Base-by-base conservation (phyloP, 352 stramenopile genomes). In the Globisporangium mamillatum region DNA sequence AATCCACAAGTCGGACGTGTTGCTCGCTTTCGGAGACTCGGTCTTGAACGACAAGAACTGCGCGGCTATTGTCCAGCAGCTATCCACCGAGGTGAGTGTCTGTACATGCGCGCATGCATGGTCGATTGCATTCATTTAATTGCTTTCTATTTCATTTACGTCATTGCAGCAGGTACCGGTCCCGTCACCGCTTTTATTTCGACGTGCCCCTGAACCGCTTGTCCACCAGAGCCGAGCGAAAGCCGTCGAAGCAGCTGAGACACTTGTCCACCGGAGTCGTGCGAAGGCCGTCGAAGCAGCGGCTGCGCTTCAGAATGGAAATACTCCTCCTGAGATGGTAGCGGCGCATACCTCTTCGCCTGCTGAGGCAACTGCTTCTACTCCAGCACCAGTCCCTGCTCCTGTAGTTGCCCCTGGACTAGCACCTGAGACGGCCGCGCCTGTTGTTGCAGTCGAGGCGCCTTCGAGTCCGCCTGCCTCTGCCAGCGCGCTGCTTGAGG, bases 1-100 rank as follows among this genome's bases (percentile, higher is more conserved):
- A 2, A 84, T 96, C 58, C 86, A 92, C 67, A 96, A 96, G 73
- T 87, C 88, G 4, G 88, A 96, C 32, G 88, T 96, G 52, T 71
- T 96, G 44, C 74, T 96, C 16, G 83, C 78, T 34, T 92, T 94
- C 70, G 72, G 84, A 0, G 85, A 91, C 66, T 85, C 81, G 1
- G 71, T 93, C 22, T 61, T 96, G 36, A 94, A 81, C 29, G 83
- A 93, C 60, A 75, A 89, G 54, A 95, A 94, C 68, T 93, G 86
- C 69, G 71, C 73, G 36, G 79, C 82, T 16, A 84, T 94, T 46
- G 82, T 93, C n/a, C 81, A 91, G 54, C 81, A 91, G 58, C 71
- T 95, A 25, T 91, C 80, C 7, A 87, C 87, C 29, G 81, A 93
- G 82, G 87, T 95, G 60, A 41, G 74, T 68, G 22, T 32, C 25